Evolutionary conservation across 2,329 filamentous ascomycete species (phyloP), one percentile per base, ranked within the genome.

Genomic region (Tolypocladium capitatum): DNA sequence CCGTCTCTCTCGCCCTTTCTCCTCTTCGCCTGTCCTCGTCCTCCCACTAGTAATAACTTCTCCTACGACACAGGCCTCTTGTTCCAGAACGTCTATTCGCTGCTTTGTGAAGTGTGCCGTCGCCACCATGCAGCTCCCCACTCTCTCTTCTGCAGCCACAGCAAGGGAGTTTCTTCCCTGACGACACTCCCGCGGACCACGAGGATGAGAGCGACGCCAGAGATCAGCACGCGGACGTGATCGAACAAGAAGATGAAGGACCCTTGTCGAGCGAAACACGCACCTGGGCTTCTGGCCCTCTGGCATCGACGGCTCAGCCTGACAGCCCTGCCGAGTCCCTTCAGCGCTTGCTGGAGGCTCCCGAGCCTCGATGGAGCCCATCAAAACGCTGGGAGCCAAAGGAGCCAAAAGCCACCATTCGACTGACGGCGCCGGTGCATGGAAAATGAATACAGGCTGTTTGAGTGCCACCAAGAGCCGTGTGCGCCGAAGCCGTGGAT

Each of bases 231-330:
- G 11, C n/a, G 33, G 4, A 35, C 21, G 36, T n/a, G 36, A 21
- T 21, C 38, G 24, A 18, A 41, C 38, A 41, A 5, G 24, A 27
- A 42, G 38, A 42, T 42, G 38, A 42, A 54, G 54, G 4, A 49
- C 48, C 60, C 58, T 48, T 58, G 58, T 58, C 56, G 54, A 54
- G 53, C 40, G 49, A 52, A 41, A 46, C 46, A 43, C 43, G 5
- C 5, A 24, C 24, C 24, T n/a, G n/a, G n/a, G n/a, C n/a, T n/a
- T n/a, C n/a, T n/a, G n/a, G n/a, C n/a, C n/a, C n/a, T n/a, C n/a
- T n/a, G n/a, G n/a, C n/a, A n/a, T n/a, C n/a, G n/a, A n/a, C n/a
- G n/a, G n/a, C n/a, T n/a, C n/a, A n/a, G n/a, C n/a, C n/a, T n/a
- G n/a, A n/a, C n/a, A n/a, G n/a, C n/a, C n/a, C n/a, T n/a, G n/a